phyloP scores from a whole-genome alignment of 208 protist genomes.

The Jaenimonas drosophilae region DNA sequence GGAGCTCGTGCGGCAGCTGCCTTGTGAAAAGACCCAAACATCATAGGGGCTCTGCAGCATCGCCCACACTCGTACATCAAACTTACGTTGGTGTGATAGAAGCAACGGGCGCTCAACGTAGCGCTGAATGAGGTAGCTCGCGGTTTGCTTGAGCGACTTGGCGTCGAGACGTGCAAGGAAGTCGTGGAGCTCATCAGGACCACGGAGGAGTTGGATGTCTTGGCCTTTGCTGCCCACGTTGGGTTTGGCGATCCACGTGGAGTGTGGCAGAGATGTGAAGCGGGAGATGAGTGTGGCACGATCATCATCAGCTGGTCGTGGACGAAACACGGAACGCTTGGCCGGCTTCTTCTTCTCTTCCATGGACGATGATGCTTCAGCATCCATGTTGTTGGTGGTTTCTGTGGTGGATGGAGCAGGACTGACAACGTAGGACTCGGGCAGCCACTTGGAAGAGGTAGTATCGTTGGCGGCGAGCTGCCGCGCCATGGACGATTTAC shows the following conservation, averaged over 20 bases:
- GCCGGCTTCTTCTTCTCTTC: constrained; percentile 37
- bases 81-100: constrained; percentile 67
- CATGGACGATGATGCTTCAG: too few species aligned
- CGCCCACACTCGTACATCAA: constrained; percentile 86
- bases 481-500: constrained; percentile 68
- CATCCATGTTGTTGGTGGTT: too few species aligned
- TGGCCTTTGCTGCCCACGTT: constrained; percentile 71
- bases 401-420: too few species aligned
- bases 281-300: background rate
- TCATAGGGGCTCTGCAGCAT: constrained; percentile 36
- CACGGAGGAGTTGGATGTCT: constrained; percentile 44
- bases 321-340: constrained; percentile 35
- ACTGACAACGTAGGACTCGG: constrained; percentile 65
- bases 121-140: constrained; percentile 69
- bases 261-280: too few species aligned
- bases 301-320: background rate
- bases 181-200: constrained; percentile 13
- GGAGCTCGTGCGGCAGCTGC: constrained; percentile 75
- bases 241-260: constrained; percentile 86
- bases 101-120: constrained; percentile 85
- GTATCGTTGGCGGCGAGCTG: constrained; percentile 34
- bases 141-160: constrained; percentile 7
- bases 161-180: constrained; percentile 29
- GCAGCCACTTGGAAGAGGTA: constrained; percentile 49
- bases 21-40: constrained; percentile 77